Conservation (phyloP, 148 eudicot genomes). For the Polygonum maritimum region DNA sequence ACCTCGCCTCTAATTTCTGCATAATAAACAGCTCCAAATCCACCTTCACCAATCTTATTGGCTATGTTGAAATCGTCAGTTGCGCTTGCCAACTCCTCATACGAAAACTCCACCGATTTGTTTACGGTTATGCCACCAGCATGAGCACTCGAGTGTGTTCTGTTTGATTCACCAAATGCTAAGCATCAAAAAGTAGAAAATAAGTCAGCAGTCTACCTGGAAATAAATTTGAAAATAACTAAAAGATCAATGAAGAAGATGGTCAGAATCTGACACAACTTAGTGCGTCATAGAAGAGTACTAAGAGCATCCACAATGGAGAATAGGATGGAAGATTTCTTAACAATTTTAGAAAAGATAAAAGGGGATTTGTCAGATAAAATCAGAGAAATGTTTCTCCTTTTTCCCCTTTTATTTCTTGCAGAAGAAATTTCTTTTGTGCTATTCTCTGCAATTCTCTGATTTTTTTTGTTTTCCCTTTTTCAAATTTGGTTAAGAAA, state of each 20-base stretch:
- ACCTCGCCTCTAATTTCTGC: conserved; percentile 98
- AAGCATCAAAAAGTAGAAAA: conserved; percentile 7
- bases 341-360: too few relatives aligned
- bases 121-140: conserved; percentile 50
- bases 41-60: conserved; percentile 87
- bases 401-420: too few relatives aligned
- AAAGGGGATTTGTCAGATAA: too few relatives aligned
- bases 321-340: too few relatives aligned
- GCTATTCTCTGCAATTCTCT: too few relatives aligned
- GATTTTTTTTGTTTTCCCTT: too few relatives aligned
- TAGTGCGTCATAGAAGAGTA: not conserved
- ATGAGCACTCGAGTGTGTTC: conserved; percentile 23
- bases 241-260: not conserved
- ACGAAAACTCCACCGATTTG: conserved; percentile 75
- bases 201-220: conserved; percentile 1
- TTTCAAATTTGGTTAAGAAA: too few relatives aligned
- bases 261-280: not conserved
- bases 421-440: too few relatives aligned
- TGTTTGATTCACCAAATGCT: conserved; percentile 11
- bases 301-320: not conserved
- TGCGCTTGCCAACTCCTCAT: conserved; percentile 76
- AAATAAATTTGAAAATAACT: not conserved
- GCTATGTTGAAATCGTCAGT: conserved; percentile 73
- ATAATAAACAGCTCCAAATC: conserved; percentile 91
- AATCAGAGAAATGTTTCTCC: too few relatives aligned